Evolutionary conservation across 2,329 filamentous ascomycete species (phyloP), one percentile per base, ranked within the genome.

Genomic region (Catunica adiposa): DNA sequence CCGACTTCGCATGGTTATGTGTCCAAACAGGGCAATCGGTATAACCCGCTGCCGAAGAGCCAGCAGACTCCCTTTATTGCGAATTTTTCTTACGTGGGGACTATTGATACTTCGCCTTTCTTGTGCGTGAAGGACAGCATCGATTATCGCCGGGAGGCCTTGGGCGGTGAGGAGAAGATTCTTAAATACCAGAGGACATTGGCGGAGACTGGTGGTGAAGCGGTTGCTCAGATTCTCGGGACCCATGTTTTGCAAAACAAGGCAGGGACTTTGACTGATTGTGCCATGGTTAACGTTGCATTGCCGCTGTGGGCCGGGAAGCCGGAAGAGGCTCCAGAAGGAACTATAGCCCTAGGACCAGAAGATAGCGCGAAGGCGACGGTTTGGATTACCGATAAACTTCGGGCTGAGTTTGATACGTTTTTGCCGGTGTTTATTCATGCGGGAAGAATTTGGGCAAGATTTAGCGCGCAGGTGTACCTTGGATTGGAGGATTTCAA

Each of bases 401-500:
- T 86, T 59, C 67, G 79, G 14, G 62, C 69, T 0, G 76, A 83
- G n/a, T 78, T 80, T 65, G 74, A 82, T 55, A 92, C 88, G 0
- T 90, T 87, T 63, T 68, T 92, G 53, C 73, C 82, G 1, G 64
- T 85, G 2, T 79, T 80, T 57, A 67, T 74, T 7, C 80, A 89
- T 61, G 73, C 69, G 0, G 76, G 75, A 0, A 73, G 73, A 54
- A 77, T 82, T 65, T 95, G 84, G 84, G 72, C 76, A 0, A 72
- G 90, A 51, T 63, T 94, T 51, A 89, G 84, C 64, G 86, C 79
- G 14, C 89, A 95, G 72, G 76, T 92, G 0, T 97, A 92, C 65
- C 68, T 96, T n/a, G 86, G 87, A 25, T 65, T 83, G 60, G 73
- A 73, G 11, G 89, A 96, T 66, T 95, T 92, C 64, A 78, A 83